Conservation (phyloP, 2,329 filamentous ascomycete species). For the Diaporthe velutina region DNA sequence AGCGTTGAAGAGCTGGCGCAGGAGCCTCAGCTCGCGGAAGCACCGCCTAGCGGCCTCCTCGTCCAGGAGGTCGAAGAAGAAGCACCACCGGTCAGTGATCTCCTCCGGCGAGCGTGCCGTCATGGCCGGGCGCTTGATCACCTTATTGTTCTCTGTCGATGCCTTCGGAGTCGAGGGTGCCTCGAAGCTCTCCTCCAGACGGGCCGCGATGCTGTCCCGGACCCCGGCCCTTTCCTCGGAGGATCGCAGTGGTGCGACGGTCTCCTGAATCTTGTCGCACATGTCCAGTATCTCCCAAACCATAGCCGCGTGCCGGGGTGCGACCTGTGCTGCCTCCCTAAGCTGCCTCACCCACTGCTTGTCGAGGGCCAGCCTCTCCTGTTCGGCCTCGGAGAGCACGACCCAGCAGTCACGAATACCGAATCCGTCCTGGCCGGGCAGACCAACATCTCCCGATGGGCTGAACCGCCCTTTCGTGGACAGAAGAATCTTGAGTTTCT, state of each 20-base stretch:
- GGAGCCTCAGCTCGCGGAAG: conserved; percentile 34
- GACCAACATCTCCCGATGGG: conserved; percentile 32
- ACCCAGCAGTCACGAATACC: conserved; percentile 36
- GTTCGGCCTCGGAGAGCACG: conserved; percentile 33
- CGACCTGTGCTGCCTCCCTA: conserved; percentile 30
- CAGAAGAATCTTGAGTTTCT: conserved; percentile 31
- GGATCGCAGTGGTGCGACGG: conserved; percentile 20
- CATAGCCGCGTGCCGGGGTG: conserved; percentile 17
- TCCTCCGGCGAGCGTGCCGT: conserved; percentile 27
- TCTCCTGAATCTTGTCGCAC: conserved; percentile 33
- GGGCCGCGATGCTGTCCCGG: conserved; percentile 20
- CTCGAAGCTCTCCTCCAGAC: conserved; percentile 8
- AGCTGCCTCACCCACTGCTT: conserved; percentile 30
- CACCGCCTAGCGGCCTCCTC: conserved; percentile 34
- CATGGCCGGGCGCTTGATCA: conserved; percentile 28
- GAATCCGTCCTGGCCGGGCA: conserved; percentile 31
- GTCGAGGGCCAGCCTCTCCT: conserved; percentile 32
- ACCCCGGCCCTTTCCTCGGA: conserved; percentile 8
- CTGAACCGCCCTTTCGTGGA: conserved; percentile 28
- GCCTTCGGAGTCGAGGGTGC: background rate
- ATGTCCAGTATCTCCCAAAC: conserved; percentile 27
- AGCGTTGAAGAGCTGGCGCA: conserved; percentile 33
- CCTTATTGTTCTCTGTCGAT: conserved; percentile 8
- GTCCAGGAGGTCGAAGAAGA: conserved; percentile 35
- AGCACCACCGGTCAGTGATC: conserved; percentile 33